These are phyloP conservation scores for Picea sitchensis DNA, from an alignment of 75 land plant species.

Conservation along the genomic window DNA sequence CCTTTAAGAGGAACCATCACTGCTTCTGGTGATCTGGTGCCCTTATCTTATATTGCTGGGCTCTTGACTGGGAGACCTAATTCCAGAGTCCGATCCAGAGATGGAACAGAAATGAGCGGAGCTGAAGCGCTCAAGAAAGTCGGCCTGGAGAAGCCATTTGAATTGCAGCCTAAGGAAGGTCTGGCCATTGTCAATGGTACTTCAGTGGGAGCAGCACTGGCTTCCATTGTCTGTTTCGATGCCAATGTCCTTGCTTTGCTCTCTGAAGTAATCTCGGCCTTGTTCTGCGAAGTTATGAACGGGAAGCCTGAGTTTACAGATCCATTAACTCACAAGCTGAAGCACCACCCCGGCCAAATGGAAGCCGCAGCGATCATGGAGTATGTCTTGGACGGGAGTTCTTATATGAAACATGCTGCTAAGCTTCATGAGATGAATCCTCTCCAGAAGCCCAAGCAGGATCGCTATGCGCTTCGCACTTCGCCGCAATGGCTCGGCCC, in stretches of 20 bases:
- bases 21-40: constrained; percentile 25
- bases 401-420: constrained; percentile 34
- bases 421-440: constrained; percentile 53
- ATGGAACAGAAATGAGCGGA: constrained; percentile 11
- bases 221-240: constrained; percentile 27
- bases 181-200: constrained; percentile 37
- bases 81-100: constrained; percentile 9
- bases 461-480: constrained; percentile 32
- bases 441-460: constrained; percentile 65
- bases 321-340: constrained; percentile 25
- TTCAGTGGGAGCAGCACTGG: constrained; percentile 28
- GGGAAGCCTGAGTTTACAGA: constrained; percentile 26
- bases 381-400: constrained; percentile 35
- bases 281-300: constrained; percentile 43
- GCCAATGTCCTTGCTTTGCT: constrained; percentile 23
- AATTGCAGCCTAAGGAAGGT: constrained; percentile 31
- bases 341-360: constrained; percentile 48
- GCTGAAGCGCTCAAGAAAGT: constrained; percentile 21
- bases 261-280: constrained; percentile 30
- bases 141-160: constrained; percentile 14
- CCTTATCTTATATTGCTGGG: constrained; percentile 38
- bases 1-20: constrained; percentile 33
- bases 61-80: constrained; percentile 34
- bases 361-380: constrained; percentile 63
- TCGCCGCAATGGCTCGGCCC: constrained; percentile 40